Conservation (phyloP, 352 stramenopile genomes). For the Phytophthora litchii region DNA sequence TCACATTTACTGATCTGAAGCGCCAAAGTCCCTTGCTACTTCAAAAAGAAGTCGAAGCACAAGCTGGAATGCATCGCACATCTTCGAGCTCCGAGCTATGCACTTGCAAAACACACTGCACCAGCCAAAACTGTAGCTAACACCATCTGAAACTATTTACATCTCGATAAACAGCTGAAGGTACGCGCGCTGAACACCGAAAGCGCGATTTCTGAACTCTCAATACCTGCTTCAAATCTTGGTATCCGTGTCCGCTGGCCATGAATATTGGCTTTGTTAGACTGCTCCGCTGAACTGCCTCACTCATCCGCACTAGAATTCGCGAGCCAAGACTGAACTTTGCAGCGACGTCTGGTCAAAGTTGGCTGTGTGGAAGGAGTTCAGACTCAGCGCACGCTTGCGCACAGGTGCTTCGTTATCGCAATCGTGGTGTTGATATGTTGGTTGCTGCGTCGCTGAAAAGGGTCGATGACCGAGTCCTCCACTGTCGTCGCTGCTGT, state of each 20-base stretch:
- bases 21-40: constrained; percentile 12
- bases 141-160: constrained; percentile 17
- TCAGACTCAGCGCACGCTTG: constrained; percentile 64
- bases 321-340: constrained; percentile 48
- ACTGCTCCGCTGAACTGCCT: constrained; percentile 6
- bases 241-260: background rate
- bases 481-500: constrained; percentile 41
- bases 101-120: background rate
- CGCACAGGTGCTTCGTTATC: constrained; percentile 37
- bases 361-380: constrained; percentile 85
- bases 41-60: too few species aligned
- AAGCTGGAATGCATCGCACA: constrained; percentile 17
- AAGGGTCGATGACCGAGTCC: constrained; percentile 51
- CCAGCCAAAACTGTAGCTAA: constrained; percentile 11
- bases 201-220: constrained; percentile 24
- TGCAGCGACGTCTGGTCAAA: constrained; percentile 73
- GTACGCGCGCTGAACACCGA: constrained; percentile 18
- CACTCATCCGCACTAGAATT: constrained; percentile 36
- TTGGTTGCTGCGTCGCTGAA: constrained; percentile 43
- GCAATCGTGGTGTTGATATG: constrained; percentile 35
- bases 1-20: constrained; percentile 15
- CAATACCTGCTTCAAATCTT: constrained; percentile 15
- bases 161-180: constrained; percentile 14
- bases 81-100: constrained; percentile 2
- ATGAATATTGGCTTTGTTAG: constrained; percentile 3